Base-by-base conservation (phyloP, 1,139 yeast genomes). In the Blastobotrys aristatus region DNA sequence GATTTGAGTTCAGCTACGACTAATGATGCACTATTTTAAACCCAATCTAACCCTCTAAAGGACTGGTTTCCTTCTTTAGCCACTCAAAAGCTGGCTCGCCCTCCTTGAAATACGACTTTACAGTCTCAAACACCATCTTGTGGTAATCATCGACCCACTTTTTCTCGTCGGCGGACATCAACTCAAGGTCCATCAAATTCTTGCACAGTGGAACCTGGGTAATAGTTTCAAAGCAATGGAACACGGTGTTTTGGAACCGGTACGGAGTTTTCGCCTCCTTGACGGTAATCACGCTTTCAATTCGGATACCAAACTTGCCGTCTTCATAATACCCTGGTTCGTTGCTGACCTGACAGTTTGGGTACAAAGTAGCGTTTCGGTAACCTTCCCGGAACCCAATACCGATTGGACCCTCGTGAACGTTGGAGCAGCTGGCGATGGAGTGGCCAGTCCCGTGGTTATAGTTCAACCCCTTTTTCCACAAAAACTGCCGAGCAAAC, bases 371-470 rank as follows among this genome's bases (percentile, higher is more conserved):
- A 36, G 58, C 55, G 40, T 59, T 57, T 27, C 60, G 61, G 41
- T 60, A 60, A 31, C 47, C 44, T n/a, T 61, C 69, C 56, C 85
- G 75, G 57, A 82, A 78, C 1, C 96, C 94, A 58, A 92, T 84
- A 8, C 97, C 96, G 50, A 90, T 81, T 13, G 98, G 98, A 3
- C 96, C 96, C 64, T 94, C 97, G 64, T 94, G 98, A 36, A 92
- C 98, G 62, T 92, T 92, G 55, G 94, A 76, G 63, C 73, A 92
- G 0, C 95, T 75, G 3, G 97, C 98, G 45, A 94, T 81, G n/a
- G 98, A 98, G 66, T 94, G 99, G 1, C 97, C 94, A 1, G 98
- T 94, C 26, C 98, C 97, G 65, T 94, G 99, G 47, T 84, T 80
- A 67, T 92, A 94, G 67, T 94, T 97, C 48, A 92, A 73, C 1